Conservation (phyloP, 129 eudicot genomes). For the Escallonia rubra region DNA sequence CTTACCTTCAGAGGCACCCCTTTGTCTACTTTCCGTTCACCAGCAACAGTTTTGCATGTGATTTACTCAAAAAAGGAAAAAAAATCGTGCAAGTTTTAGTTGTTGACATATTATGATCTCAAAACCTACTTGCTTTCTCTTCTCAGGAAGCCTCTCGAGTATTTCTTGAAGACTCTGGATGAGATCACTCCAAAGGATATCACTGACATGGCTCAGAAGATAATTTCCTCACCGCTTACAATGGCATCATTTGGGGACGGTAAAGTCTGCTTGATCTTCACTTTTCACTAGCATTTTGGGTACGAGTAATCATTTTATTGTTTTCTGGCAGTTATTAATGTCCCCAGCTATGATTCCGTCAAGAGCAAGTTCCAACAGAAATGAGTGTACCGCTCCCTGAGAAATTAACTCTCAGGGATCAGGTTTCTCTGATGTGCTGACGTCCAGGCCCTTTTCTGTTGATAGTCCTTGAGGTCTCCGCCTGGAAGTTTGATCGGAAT, state of each 20-base stretch:
- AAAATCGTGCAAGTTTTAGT: no score
- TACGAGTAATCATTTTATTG: neutral
- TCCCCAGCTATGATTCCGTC: conserved; percentile 43
- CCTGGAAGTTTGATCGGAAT: neutral
- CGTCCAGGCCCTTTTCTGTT: neutral
- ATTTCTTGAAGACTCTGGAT: conserved; percentile 43
- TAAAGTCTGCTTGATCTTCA: neutral
- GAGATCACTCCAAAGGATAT: conserved; percentile 34
- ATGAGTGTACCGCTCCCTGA: conserved; percentile 1
- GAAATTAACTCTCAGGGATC: neutral
- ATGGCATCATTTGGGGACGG: conserved; percentile 54
- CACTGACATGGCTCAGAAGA: conserved; percentile 24
- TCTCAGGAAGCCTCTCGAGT: conserved; percentile 49
- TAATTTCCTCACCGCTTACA: conserved; percentile 40
- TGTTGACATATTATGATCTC: no score
- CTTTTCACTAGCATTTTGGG: neutral
- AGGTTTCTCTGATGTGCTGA: neutral
- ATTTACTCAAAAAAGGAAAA: neutral
- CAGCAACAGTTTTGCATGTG: neutral
- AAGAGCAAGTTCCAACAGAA: conserved; percentile 31
- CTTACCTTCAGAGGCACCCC: no score
- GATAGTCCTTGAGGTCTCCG: neutral
- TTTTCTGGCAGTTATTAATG: conserved; percentile 29
- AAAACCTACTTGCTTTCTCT: neutral
- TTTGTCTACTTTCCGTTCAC: neutral